Base-by-base conservation (phyloP, 805 yeast genomes). In the Nakazawaea wyomingensis region DNA sequence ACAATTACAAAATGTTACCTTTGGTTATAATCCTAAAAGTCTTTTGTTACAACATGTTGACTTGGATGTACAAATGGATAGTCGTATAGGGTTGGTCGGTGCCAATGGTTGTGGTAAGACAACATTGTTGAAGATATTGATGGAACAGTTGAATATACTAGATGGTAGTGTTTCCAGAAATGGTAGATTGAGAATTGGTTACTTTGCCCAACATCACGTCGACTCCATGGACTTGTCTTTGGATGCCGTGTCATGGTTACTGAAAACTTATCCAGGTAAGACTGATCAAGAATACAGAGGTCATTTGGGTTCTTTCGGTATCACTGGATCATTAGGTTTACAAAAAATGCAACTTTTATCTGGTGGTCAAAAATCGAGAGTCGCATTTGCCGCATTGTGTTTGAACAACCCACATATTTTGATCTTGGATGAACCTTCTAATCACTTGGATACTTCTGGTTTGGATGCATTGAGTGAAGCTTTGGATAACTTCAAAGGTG, bases 61-160 rank as follows among this genome's bases (percentile, higher is more conserved):
- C 52, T 63, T 93, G 48, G 95, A 88, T 52, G 87, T 93, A 43
- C 96, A 87, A 63, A 72, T 91, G 86, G 86, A 90, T 55, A 89
- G 97, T 1, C 77, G 99, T 62, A 85, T 93, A 54, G 99, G 98
- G 0, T 72, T 93, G 47, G 96, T 93, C 47, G 99, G 99, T 75
- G 98, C 97, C 47, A 93, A 93, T 61, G 99, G 99, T 69, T 87
- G 96, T 59, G 99, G 99, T 85, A 93, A 93, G 64, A 90, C 99
- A 9, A 93, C 99, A 3, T 69, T 93, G 48, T 74, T 93, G 58
- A 91, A 91, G 61, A 69, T 93, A 34, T 69, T 93, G 53, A 81
- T 90, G 78, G 96, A 86, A 49, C 78, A 71, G 51, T 66, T 85
- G 41, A 67, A 69, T 18, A 97, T 99, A 2, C 57, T 80, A 34